Percentiles rank a stretch among this genome's conserved stretches.
Conservation (phyloP, 306 rosid species). For the Rosa lucieae region DNA sequence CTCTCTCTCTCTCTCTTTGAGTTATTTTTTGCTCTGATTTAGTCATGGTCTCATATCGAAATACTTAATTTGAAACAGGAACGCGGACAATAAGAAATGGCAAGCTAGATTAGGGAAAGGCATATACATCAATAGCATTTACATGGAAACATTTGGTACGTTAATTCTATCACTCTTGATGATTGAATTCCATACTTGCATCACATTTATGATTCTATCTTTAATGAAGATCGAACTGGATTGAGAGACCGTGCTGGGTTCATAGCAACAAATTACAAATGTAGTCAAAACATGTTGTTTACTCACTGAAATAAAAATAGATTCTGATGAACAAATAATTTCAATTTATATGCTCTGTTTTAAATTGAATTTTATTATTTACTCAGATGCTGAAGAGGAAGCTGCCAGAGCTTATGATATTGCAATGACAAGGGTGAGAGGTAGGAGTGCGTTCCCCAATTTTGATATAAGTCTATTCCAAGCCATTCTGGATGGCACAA, state of each 20-base stretch:
- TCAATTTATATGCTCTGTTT: too few species aligned
- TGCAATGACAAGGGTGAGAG: slow-evolving; percentile 19
- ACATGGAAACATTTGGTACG: slow-evolving; percentile 21
- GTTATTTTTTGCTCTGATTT: not conserved
- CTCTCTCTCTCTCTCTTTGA: not conserved
- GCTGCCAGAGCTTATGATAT: slow-evolving; percentile 24
- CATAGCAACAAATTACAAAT: too few species aligned
- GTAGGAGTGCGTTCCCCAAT: slow-evolving; percentile 17
- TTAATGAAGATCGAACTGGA: too few species aligned
- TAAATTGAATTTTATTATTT: too few species aligned
- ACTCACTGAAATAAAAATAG: too few species aligned
- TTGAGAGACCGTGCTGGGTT: too few species aligned
- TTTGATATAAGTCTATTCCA: slow-evolving; percentile 19
- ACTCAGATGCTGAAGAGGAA: slow-evolving; percentile 20
- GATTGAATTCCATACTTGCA: not conserved
- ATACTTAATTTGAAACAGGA: slow-evolving; percentile 12
- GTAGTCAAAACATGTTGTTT: too few species aligned
- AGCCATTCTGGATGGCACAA: slow-evolving; percentile 6
- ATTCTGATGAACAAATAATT: too few species aligned
- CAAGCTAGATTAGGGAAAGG: slow-evolving; percentile 28
- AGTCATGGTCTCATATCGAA: not conserved
- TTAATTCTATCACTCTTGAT: not conserved
- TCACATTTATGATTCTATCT: not conserved
- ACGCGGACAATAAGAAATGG: slow-evolving; percentile 17
- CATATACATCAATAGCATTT: slow-evolving; percentile 12